Evolutionary conservation across 1,139 yeast species (phyloP), one percentile per base, ranked within the genome.

Genomic region (Yamadazyma membranifaciens): DNA sequence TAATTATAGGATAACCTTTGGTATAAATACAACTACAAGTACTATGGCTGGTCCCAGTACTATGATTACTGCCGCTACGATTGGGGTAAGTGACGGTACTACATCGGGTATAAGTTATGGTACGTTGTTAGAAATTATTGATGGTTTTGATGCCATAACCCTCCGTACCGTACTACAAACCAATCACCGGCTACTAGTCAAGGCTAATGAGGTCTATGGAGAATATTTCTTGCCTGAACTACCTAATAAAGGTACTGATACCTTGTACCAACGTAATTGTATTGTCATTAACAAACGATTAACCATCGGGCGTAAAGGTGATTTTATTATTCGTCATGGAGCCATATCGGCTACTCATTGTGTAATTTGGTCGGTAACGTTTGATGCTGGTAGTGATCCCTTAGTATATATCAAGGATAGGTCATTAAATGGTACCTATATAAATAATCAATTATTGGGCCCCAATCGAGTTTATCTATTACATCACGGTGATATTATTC

Each of bases 351-450:
- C 62, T 10, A 43, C 56, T 1, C 83, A 79, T 50, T 75, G 75
- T 42, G 49, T 60, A 11, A 47, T 79, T 9, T 78, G 82, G 80
- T 59, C 64, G 0, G 65, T 75, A 1, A 56, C 69, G 34, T 81
- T 81, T 51, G 85, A 81, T 50, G 65, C 67, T 0, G 57, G 61
- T 5, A 65, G 73, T 4, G 51, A 65, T 1, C 79, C 81, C 0
- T 50, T 78, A 45, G 67, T 72, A n/a, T 81, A 81, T 49, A 49
- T 82, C 14, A 69, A 69, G 45, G 86, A 81, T 48, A 44, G 57
- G 1, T 79, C 87, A 2, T 54, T 72, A 33, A 81, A 81, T 57
- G 85, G 85, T 1, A 70, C 78, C 0, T 62, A 52, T 35, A 52
- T 78, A 4, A 79, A 81, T 51, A 70, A 65, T 0, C 30, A 33